These are phyloP conservation scores for Blastobotrys elegans DNA, from an alignment of 1,139 yeast genomes.

Conservation along the genomic window DNA sequence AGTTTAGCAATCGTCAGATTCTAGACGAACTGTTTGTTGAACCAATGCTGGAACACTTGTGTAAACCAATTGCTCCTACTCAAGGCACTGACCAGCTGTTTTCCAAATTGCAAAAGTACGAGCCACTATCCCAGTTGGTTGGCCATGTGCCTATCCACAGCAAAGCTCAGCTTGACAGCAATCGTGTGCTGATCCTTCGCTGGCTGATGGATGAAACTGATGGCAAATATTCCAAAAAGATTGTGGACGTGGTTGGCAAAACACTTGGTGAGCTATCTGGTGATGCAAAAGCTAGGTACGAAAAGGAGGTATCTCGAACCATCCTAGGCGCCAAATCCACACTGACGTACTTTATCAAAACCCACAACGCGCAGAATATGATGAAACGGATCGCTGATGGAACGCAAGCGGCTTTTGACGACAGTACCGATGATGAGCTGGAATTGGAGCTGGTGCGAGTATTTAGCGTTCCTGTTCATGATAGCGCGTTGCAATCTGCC, in stretches of 20 bases:
- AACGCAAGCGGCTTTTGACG: too few species aligned
- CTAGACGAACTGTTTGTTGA: not conserved
- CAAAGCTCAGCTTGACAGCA: not conserved
- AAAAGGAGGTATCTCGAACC: too few species aligned
- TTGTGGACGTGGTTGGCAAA: too few species aligned
- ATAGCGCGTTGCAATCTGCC: not conserved
- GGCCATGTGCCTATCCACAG: not conserved
- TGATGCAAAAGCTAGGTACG: not conserved
- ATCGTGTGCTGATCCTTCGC: not conserved
- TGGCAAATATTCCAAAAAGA: not conserved
- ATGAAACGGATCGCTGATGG: too few species aligned
- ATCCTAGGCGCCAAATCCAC: too few species aligned
- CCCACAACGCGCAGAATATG: too few species aligned
- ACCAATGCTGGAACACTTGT: not conserved
- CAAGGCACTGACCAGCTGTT: not conserved
- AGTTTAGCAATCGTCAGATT: not conserved
- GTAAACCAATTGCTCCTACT: not conserved
- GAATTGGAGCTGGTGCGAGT: not conserved
- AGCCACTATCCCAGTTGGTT: not conserved
- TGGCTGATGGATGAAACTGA: not conserved
- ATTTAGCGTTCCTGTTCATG: not conserved
- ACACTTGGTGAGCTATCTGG: not conserved
- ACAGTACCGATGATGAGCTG: not conserved
- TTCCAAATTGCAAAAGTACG: not conserved
- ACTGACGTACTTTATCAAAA: too few species aligned